Evolutionary conservation across 2,329 filamentous ascomycete species (phyloP), one percentile per base, ranked within the genome.

Genomic region (Verticillium longisporum): DNA sequence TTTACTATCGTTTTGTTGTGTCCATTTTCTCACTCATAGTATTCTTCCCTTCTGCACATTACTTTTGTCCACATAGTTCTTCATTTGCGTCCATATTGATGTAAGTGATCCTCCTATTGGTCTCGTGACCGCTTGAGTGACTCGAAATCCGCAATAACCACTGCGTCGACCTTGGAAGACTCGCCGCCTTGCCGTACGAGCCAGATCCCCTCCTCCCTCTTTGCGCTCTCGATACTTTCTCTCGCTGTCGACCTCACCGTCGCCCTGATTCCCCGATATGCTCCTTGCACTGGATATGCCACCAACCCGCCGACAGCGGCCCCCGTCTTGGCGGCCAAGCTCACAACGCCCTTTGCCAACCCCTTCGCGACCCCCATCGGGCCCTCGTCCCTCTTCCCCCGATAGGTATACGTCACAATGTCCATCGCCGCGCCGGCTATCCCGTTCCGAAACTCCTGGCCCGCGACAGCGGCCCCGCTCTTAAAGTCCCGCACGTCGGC

Each of bases 61-160:
- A 26, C 26, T 26, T 26, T 26, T 26, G 26, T 26, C 26, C 3
- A 26, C 7, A 15, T 45, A 5, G 7, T 15, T 6, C 38, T 45
- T 18, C 1, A 26, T 18, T 45, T 5, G 38, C n/a, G 5, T 45
- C 1, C 6, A n/a, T n/a, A 18, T 45, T 38, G 13, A 0, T 18
- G n/a, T n/a, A 2, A n/a, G 7, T 50, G 6, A 5, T 21, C 3
- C 4, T 7, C 6, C n/a, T 26, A 50, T 21, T 50, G n/a, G 11
- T n/a, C 41, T 13, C 18, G 7, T 21, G 41, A 50, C 41, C 18
- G 18, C 9, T 50, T 50, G 18, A 50, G 41, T 21, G 41, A 50
- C 18, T 65, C 63, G 56, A 66, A 65, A 37, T 66, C 63, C 34
- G 60, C 57, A 14, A 63, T 54, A 31, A 65, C 63, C n/a, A 60